These are phyloP conservation scores for Botrytis paeoniae DNA, from an alignment of 2,329 filamentous ascomycete species.

Conservation along the genomic window DNA sequence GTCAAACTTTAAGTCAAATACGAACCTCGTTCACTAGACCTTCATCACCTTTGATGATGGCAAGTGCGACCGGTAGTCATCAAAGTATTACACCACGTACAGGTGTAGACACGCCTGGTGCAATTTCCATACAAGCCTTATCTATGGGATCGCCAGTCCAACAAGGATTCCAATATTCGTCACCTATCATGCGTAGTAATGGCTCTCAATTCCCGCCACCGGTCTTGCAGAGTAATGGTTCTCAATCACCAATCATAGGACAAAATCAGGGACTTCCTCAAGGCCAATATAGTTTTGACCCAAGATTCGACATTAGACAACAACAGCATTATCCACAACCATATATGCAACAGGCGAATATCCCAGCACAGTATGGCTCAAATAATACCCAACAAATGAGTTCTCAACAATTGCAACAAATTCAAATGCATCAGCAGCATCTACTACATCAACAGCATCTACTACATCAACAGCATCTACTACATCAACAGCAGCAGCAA, in stretches of 20 bases:
- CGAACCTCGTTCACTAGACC: conserved; percentile 4
- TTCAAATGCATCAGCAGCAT: conserved; percentile 19
- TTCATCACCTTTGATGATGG: neutral
- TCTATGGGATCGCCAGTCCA: conserved; percentile 32
- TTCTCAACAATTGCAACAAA: conserved; percentile 18
- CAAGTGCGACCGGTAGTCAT: neutral
- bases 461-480: conserved; percentile 20
- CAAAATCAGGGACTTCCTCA: conserved; percentile 4
- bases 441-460: too few relatives aligned
- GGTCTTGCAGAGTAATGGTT: neutral
- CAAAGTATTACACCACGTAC: neutral
- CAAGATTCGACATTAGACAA: conserved; percentile 7
- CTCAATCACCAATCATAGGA: neutral
- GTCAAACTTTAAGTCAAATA: conserved; percentile 7
- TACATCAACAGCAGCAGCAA: conserved; percentile 22
- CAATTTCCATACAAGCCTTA: conserved; percentile 29
- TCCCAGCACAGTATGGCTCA: neutral
- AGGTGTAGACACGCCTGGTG: conserved; percentile 26
- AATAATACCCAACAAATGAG: conserved; percentile 12
- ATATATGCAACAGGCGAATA: conserved; percentile 18
- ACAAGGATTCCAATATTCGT: conserved; percentile 20
- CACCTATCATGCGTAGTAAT: conserved; percentile 21
- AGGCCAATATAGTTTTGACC: neutral
- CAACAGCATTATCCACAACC: conserved; percentile 22
- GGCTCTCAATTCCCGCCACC: neutral